Evolutionary conservation across 78 protist genomes (phyloP), one percentile per base, ranked within the genome.

Genomic region (Ministeria vibrans): DNA sequence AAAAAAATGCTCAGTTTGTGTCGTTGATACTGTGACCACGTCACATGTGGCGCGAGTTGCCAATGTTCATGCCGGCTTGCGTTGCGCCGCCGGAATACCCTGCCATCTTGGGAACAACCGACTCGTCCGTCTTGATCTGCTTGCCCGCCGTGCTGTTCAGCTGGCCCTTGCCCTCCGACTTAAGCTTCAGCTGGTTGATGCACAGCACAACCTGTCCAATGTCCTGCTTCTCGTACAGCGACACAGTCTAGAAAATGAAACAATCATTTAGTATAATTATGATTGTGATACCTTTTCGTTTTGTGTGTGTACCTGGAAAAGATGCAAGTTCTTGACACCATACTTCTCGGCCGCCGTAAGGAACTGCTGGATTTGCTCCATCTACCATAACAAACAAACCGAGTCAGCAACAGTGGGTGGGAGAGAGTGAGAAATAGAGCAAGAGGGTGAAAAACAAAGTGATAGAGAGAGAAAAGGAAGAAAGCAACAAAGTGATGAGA

Each of bases 191-290:
- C 30, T 44, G 0, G 38, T 61, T 3, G 72, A 76, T 39, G 38
- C 27, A 46, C 39, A 7, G 62, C 22, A 73, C 28, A 1, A 73
- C 64, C 59, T 49, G 36, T 43, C 22, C 43, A 1, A 73, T 27
- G 78, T 73, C 34, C 44, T 73, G 51, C 6, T 30, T 34, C 64
- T 73, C 78, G 45, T 6, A 73, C 22, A 73, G 64, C 46, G 45
- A 64, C 70, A 36, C 68, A 3, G 69, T 36, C 79, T 15, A n/a
- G n/a, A n/a, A n/a, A n/a, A n/a, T n/a, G n/a, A n/a, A n/a, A n/a
- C n/a, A n/a, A n/a, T n/a, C n/a, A n/a, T n/a, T n/a, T n/a, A n/a
- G n/a, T n/a, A n/a, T n/a, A n/a, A n/a, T n/a, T n/a, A n/a, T n/a
- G n/a, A n/a, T n/a, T n/a, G n/a, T n/a, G n/a, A n/a, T n/a, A n/a